These are phyloP conservation scores for Salicornia ramosissima DNA, from an alignment of 148 eudicot genomes.

Conservation along the genomic window DNA sequence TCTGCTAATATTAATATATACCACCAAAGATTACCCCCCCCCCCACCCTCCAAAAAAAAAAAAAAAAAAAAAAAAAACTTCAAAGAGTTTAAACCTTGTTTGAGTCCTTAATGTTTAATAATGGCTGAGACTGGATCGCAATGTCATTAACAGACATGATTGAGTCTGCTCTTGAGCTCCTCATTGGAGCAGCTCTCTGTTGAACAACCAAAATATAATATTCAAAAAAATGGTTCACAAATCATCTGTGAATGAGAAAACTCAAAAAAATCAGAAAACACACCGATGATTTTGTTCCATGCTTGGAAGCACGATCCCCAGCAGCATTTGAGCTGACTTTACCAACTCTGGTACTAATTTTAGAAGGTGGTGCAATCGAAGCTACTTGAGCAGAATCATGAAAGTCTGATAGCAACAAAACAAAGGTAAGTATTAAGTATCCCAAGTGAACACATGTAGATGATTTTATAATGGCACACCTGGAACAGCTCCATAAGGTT, in stretches of 20 bases:
- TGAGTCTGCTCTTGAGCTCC: conserved; percentile 71
- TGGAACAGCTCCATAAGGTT: conserved; percentile 53
- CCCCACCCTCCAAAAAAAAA: no score
- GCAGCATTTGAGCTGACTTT: conserved; percentile 47
- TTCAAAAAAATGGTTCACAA: not conserved
- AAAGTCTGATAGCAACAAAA: conserved; percentile 40
- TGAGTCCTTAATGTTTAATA: conserved; percentile 77
- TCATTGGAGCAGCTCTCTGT: conserved; percentile 56
- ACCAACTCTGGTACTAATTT: conserved; percentile 45
- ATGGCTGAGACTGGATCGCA: conserved; percentile 77
- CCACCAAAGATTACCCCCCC: no score
- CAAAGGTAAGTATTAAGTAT: conserved; percentile 1
- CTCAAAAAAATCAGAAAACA: conserved; percentile 22
- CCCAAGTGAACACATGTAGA: not conserved
- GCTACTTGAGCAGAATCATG: conserved; percentile 45
- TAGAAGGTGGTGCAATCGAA: conserved; percentile 44
- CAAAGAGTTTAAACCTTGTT: conserved; percentile 54
- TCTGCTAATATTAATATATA: not conserved
- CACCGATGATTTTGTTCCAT: conserved; percentile 69
- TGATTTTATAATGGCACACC: conserved; percentile 34
- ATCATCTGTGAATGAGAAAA: not conserved
- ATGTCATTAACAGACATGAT: conserved; percentile 81
- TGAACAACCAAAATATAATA: conserved; percentile 12
- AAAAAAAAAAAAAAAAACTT: not conserved
- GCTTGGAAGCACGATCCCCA: conserved; percentile 59